phyloP scores from a whole-genome alignment of 257 asterid species.

The Solanum phureja region DNA sequence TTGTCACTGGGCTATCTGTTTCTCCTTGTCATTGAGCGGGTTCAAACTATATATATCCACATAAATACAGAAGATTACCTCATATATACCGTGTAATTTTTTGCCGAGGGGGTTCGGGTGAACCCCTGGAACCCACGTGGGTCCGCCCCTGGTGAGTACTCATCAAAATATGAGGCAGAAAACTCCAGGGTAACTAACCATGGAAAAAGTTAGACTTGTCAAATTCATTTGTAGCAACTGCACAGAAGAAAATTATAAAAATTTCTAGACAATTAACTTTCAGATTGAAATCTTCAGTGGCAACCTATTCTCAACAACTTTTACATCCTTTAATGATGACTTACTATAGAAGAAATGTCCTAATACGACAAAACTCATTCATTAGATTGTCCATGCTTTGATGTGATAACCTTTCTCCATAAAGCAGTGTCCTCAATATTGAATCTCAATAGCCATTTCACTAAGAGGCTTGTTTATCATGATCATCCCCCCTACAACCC shows the following conservation, averaged over 20 bases:
- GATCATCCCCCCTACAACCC: not conserved
- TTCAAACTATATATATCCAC: too few relatives aligned
- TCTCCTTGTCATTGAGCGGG: too few relatives aligned
- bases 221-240: not conserved
- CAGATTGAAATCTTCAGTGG: not conserved
- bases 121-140: too few relatives aligned
- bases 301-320: not conserved
- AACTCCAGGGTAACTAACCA: not conserved
- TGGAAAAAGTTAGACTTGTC: not conserved
- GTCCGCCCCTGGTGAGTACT: too few relatives aligned
- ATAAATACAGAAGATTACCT: too few relatives aligned
- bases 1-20: too few relatives aligned
- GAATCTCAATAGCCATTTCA: not conserved
- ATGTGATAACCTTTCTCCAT: not conserved
- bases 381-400: not conserved
- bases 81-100: too few relatives aligned
- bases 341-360: not conserved
- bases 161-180: not conserved
- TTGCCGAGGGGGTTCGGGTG: too few relatives aligned
- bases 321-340: not conserved
- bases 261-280: not conserved
- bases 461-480: not conserved
- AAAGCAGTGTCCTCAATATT: not conserved
- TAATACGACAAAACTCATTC: not conserved
- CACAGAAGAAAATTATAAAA: not conserved